Evolutionary conservation across 202 grass and related monocot genomes (phyloP).

Genomic region (Zizania palustris): DNA sequence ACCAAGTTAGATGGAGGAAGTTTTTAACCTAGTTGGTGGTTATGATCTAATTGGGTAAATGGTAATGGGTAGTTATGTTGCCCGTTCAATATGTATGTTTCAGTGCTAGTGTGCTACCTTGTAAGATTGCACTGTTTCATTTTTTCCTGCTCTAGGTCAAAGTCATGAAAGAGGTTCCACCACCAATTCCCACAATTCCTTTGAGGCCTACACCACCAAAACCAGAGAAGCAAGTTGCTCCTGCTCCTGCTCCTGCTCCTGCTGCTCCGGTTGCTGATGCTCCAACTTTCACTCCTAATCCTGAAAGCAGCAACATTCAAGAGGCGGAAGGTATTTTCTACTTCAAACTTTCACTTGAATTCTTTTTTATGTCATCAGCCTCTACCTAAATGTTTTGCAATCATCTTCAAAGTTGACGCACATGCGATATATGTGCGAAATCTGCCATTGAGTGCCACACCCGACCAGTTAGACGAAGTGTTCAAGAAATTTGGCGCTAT

Average conservation of each 20-base stretch:
- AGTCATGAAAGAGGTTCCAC: constrained; percentile 74
- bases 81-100: neutral
- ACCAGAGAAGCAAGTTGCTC: constrained; percentile 62
- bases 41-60: constrained; percentile 3
- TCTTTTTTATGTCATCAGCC: constrained; percentile 18
- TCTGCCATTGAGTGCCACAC: constrained; percentile 70
- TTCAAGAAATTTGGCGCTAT: constrained; percentile 89
- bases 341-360: constrained; percentile 1
- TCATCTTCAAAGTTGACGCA: constrained; percentile 56
- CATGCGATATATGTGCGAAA: constrained; percentile 86
- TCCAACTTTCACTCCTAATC: constrained; percentile 59
- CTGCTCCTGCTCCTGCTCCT: constrained; percentile 5
- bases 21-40: constrained; percentile 1
- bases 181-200: constrained; percentile 49
- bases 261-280: constrained; percentile 46
- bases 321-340: constrained; percentile 74
- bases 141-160: constrained; percentile 66
- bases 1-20: constrained; percentile 23
- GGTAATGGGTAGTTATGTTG: neutral
- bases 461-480: constrained; percentile 76
- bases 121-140: constrained; percentile 24
- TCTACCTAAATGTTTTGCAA: constrained; percentile 24
- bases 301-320: constrained; percentile 68
- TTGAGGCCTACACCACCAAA: constrained; percentile 55
- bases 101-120: neutral